phyloP scores from a whole-genome alignment of 371 early-diverging fungal species.

The Mucor racemosus region DNA sequence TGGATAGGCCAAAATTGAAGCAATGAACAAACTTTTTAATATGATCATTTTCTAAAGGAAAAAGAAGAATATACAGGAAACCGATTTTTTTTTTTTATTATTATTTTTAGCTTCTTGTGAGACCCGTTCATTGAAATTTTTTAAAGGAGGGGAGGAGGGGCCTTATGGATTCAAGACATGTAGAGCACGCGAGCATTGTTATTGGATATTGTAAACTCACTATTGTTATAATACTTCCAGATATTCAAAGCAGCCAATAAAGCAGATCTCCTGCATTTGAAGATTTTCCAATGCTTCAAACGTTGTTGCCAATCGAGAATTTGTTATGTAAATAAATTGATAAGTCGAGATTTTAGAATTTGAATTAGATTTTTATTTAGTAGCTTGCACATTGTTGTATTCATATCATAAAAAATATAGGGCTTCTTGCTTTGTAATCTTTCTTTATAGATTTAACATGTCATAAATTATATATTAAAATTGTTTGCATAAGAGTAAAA shows the following conservation, averaged over 20 bases:
- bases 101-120: constrained; percentile 9
- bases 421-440: not conserved
- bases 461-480: not conserved
- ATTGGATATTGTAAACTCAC: not conserved
- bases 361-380: not conserved
- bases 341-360: not conserved
- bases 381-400: not conserved
- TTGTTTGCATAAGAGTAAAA: constrained; percentile 7
- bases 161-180: not conserved
- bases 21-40: not conserved
- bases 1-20: not conserved
- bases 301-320: not conserved
- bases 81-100: constrained; percentile 1
- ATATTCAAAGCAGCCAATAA: not conserved
- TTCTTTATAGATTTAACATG: not conserved
- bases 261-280: not conserved
- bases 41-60: not conserved
- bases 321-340: too few species aligned
- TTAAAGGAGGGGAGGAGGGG: not conserved
- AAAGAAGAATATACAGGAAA: not conserved
- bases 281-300: not conserved
- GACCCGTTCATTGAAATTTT: constrained; percentile 6
- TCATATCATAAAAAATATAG: not conserved
- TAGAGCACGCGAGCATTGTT: not conserved
- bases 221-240: not conserved